These are phyloP conservation scores for Cytidiella melzeri DNA, from an alignment of 768 basidiomycete species.

Conservation along the genomic window DNA sequence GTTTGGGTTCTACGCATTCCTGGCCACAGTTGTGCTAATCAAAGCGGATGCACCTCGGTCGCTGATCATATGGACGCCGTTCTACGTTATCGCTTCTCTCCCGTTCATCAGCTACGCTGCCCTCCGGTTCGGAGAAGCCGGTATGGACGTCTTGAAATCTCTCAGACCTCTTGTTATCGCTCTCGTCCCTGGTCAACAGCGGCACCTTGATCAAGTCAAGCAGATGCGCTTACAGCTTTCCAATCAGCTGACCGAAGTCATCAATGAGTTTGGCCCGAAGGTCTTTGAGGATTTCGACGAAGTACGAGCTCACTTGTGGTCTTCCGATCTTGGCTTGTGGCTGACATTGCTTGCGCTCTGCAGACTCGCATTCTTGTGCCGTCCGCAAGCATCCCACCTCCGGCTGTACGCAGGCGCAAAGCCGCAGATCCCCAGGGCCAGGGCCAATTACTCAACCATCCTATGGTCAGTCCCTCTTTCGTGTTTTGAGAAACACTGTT, in stretches of 20 bases:
- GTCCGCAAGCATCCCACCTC: constrained; percentile 80
- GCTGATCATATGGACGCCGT: constrained; percentile 71
- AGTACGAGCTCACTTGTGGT: too few species aligned
- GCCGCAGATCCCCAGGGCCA: constrained; percentile 81
- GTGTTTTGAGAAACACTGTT: not conserved
- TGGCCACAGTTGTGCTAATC: constrained; percentile 69
- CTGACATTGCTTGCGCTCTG: constrained; percentile 1
- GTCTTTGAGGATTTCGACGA: constrained; percentile 84
- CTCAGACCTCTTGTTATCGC: constrained; percentile 85
- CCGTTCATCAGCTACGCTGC: constrained; percentile 92
- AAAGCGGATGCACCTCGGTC: constrained; percentile 55
- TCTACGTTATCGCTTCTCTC: constrained; percentile 64
- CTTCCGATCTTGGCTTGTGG: too few species aligned
- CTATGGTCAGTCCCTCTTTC: constrained; percentile 56
- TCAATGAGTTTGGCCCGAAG: constrained; percentile 85
- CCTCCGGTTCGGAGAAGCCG: constrained; percentile 95
- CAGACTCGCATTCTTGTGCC: constrained; percentile 38
- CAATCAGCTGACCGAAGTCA: constrained; percentile 76
- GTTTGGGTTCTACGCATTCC: constrained; percentile 75
- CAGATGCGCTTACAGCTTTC: constrained; percentile 67
- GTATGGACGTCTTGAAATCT: constrained; percentile 94
- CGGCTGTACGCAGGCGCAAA: constrained; percentile 73
- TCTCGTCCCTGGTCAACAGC: constrained; percentile 82
- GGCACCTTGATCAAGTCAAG: constrained; percentile 71
- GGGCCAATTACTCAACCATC: constrained; percentile 79